Evolutionary conservation across 2,329 filamentous ascomycete genomes (phyloP).

Genomic region (Simplicillium sp.): DNA sequence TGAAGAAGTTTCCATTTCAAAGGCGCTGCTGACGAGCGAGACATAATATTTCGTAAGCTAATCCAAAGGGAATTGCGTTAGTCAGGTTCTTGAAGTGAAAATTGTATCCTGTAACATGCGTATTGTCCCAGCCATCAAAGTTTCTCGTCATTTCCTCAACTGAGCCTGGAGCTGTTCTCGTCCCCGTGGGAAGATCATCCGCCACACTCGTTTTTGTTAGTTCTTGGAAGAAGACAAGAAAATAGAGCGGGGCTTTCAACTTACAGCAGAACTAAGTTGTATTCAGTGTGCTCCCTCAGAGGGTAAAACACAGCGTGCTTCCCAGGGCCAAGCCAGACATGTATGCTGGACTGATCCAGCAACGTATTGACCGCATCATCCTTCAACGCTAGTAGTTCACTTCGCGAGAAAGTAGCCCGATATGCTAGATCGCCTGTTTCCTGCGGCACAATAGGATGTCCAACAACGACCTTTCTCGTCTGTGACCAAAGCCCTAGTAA

Average conservation of each 20-base stretch:
- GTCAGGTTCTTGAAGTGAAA: background rate
- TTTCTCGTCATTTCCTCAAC: conserved; percentile 2
- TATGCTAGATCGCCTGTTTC: conserved; percentile 6
- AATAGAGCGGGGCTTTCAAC: background rate
- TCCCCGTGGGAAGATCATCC: conserved; percentile 2
- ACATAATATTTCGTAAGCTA: conserved; percentile 1
- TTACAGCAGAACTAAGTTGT: conserved; percentile 5
- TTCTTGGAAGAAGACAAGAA: background rate
- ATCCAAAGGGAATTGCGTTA: background rate
- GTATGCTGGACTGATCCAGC: background rate
- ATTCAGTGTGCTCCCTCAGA: conserved; percentile 1
- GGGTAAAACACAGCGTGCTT: conserved; percentile 4
- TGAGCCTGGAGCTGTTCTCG: background rate
- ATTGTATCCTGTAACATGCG: background rate
- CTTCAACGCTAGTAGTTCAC: background rate
- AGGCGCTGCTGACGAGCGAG: background rate
- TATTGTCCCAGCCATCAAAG: conserved; percentile 3
- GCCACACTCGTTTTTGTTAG: background rate
- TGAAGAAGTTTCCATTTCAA: conserved; percentile 4
- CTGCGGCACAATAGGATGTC: background rate
- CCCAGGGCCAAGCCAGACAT: conserved; percentile 4
- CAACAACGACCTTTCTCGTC: background rate
- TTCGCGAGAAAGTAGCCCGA: conserved; percentile 1
- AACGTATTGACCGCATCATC: conserved; percentile 2
- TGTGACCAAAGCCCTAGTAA: conserved; percentile 1